Percentiles rank a stretch among this genome's conserved stretches.
These are phyloP conservation scores for Cucurbita maxima DNA, from an alignment of 306 rosid genomes.

Conservation along the genomic window DNA sequence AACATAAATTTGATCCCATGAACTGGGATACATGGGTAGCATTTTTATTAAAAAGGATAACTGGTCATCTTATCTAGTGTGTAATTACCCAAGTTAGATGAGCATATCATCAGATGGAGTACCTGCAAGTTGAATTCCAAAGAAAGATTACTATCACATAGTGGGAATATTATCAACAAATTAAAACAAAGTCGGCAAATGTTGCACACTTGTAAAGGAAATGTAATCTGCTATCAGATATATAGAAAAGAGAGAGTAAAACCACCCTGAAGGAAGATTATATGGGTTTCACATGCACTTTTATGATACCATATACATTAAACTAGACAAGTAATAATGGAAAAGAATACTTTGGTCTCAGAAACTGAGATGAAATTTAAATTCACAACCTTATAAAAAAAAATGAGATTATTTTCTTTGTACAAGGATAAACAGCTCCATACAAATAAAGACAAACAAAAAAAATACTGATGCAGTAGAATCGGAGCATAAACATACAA, in stretches of 20 bases:
- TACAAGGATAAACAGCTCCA: neutral
- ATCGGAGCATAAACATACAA: neutral
- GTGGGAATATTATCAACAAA: neutral
- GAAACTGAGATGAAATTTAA: neutral
- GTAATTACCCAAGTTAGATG: slow-evolving; percentile 46
- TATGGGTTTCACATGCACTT: neutral
- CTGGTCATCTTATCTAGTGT: neutral
- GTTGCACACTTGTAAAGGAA: neutral
- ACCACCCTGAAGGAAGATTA: neutral
- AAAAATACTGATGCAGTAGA: neutral
- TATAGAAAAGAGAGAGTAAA: neutral
- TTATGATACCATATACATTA: neutral
- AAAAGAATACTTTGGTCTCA: neutral
- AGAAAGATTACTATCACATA: neutral
- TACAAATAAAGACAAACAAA: neutral
- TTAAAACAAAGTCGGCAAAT: neutral
- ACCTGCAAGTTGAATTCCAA: slow-evolving; percentile 31
- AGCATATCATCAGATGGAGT: slow-evolving; percentile 47
- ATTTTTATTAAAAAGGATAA: slow-evolving; percentile 1
- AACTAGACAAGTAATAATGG: neutral
- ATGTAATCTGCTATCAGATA: slow-evolving; percentile 3
- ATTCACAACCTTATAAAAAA: neutral
- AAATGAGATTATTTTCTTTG: neutral
- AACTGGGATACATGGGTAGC: neutral
- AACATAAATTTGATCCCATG: neutral